phyloP scores from a whole-genome alignment of 2,329 filamentous ascomycete species.

The Cladosporium sp. region DNA sequence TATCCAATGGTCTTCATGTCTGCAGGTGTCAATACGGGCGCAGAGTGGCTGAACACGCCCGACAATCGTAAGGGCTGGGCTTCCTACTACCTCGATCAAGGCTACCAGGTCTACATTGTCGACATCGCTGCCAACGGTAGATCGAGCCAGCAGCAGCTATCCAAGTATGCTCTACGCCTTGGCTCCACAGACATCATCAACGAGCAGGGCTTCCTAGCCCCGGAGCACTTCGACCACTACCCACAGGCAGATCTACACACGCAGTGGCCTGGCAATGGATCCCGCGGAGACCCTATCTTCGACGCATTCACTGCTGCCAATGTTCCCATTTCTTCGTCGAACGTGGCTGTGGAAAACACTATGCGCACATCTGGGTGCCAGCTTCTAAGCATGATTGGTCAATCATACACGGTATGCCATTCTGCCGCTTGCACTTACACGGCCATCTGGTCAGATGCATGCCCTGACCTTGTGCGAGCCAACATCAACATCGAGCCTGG shows the following conservation, averaged over 20 bases:
- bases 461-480: conserved; percentile 50
- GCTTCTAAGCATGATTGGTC: conserved; percentile 34
- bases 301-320: conserved; percentile 36
- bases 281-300: conserved; percentile 30
- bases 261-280: conserved; percentile 27
- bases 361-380: conserved; percentile 35
- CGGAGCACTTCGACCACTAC: conserved; percentile 21
- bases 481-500: conserved; percentile 57
- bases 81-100: conserved; percentile 47
- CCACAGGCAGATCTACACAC: conserved; percentile 24
- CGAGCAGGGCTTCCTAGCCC: conserved; percentile 25
- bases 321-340: conserved; percentile 34
- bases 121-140: conserved; percentile 43
- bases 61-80: conserved; percentile 51
- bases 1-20: conserved; percentile 3
- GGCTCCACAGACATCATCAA: conserved; percentile 33
- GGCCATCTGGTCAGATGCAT: conserved; percentile 43
- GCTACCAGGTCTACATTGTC: conserved; percentile 49
- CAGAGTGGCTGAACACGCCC: conserved; percentile 51
- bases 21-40: conserved; percentile 5
- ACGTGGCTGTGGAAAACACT: conserved; percentile 31
- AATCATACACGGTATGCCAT: conserved; percentile 37
- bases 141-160: conserved; percentile 24
- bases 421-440: conserved; percentile 30
- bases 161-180: conserved; percentile 14